A percentile compares a stretch with the other conserved stretches of the same genome.
Evolutionary conservation across 371 early-diverging fungal species (phyloP).

Genomic region (Dichotomocladium elegans): DNA sequence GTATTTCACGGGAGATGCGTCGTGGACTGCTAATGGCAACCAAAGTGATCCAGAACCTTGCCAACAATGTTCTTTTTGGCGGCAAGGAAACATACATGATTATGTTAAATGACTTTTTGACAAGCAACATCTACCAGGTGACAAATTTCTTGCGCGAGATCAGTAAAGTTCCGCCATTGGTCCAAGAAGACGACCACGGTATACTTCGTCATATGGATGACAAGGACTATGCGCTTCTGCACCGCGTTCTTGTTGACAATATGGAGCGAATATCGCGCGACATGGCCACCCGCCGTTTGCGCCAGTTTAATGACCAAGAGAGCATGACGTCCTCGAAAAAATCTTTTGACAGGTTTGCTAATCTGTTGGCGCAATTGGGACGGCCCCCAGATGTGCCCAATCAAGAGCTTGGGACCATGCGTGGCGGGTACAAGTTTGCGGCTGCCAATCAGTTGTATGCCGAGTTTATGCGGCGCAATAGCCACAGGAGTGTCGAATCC

Average conservation of each 20-base stretch:
- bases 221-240: conserved; percentile 33
- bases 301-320: background rate
- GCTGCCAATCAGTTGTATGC: conserved; percentile 60
- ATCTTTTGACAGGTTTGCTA: conserved; percentile 72
- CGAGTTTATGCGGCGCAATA: conserved; percentile 80
- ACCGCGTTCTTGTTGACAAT: conserved; percentile 34
- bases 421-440: conserved; percentile 50
- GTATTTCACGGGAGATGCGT: conserved; percentile 18
- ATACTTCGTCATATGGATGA: conserved; percentile 28
- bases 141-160: conserved; percentile 55
- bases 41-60: conserved; percentile 92
- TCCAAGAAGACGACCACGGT: background rate
- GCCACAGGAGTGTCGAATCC: conserved; percentile 56
- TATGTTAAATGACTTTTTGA: conserved; percentile 78
- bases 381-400: conserved; percentile 56
- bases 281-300: conserved; percentile 5
- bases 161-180: conserved; percentile 19
- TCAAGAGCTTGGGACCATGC: conserved; percentile 37
- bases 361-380: conserved; percentile 79
- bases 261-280: conserved; percentile 34
- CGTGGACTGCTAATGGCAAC: conserved; percentile 83
- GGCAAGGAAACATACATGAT: conserved; percentile 88
- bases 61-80: conserved; percentile 91
- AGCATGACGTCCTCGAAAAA: conserved; percentile 25
- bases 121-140: conserved; percentile 62